phyloP scores from a whole-genome alignment of 2,329 filamentous ascomycete species.

The Fusarium annulatum region DNA sequence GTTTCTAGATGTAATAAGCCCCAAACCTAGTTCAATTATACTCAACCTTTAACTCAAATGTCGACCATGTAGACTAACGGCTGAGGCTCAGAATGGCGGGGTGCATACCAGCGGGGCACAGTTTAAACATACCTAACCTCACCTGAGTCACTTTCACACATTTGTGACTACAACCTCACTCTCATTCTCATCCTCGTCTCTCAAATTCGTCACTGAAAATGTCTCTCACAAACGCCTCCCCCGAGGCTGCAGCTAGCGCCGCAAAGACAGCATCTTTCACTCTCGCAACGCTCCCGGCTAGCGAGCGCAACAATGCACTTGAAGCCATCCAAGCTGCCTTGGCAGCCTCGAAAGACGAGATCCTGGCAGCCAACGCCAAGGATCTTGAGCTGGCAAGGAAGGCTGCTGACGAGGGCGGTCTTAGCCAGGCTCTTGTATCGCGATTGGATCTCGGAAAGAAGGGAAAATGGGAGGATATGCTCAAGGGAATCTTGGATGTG shows the following conservation, averaged over 20 bases:
- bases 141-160: conserved; percentile 25
- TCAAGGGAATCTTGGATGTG: conserved; percentile 93
- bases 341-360: conserved; percentile 73
- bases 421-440: conserved; percentile 87
- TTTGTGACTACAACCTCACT: conserved; percentile 2
- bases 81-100: conserved; percentile 36
- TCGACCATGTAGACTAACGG: neutral
- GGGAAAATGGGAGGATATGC: conserved; percentile 98
- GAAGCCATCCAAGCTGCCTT: conserved; percentile 86
- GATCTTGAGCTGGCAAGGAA: conserved; percentile 81
- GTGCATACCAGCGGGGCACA: conserved; percentile 40
- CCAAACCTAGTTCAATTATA: neutral
- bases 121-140: conserved; percentile 1
- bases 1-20: neutral
- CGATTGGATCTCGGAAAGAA: conserved; percentile 85
- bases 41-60: neutral
- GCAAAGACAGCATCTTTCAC: conserved; percentile 85
- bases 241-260: conserved; percentile 78
- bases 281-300: conserved; percentile 80
- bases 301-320: conserved; percentile 85
- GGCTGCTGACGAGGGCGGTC: conserved; percentile 77
- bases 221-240: conserved; percentile 89
- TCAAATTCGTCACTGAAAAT: conserved; percentile 58
- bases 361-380: conserved; percentile 86
- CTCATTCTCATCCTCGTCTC: conserved; percentile 5